A percentile compares a stretch with the other conserved stretches of the same genome.
Evolutionary conservation across 345 rosid genomes (phyloP).

Genomic region (Kandelia obovata): DNA sequence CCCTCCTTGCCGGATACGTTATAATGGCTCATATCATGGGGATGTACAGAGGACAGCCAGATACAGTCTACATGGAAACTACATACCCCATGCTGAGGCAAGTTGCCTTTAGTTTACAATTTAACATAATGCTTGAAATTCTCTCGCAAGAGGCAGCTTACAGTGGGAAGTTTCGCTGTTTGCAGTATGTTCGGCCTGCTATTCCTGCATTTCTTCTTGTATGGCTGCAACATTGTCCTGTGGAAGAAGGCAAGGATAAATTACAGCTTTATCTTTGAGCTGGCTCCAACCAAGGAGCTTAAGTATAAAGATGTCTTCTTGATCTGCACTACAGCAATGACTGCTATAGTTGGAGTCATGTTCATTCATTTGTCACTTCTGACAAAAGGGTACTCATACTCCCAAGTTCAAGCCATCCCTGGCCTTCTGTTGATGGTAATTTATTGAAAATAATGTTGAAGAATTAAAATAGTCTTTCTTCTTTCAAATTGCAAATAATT

Average conservation of each 20-base stretch:
- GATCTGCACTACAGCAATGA: conserved; percentile 72
- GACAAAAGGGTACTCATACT: conserved; percentile 63
- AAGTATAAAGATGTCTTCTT: conserved; percentile 90
- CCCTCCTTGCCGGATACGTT: conserved; percentile 83
- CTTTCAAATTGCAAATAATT: neutral
- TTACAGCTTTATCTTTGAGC: conserved; percentile 89
- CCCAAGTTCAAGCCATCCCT: conserved; percentile 86
- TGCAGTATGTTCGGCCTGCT: conserved; percentile 93
- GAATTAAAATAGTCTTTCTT: neutral
- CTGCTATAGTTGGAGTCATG: conserved; percentile 73
- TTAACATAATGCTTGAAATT: conserved; percentile 1
- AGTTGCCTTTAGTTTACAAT: conserved; percentile 24
- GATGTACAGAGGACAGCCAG: conserved; percentile 61
- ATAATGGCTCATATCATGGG: conserved; percentile 87
- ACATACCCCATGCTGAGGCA: conserved; percentile 92
- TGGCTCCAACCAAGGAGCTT: conserved; percentile 71
- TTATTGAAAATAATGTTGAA: neutral
- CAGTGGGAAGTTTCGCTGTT: conserved; percentile 9
- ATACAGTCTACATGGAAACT: conserved; percentile 90
- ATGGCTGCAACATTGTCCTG: conserved; percentile 92
- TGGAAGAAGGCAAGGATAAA: conserved; percentile 93
- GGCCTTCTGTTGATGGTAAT: conserved; percentile 74
- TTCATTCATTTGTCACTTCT: conserved; percentile 72
- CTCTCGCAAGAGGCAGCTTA: neutral
- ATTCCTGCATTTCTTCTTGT: conserved; percentile 81